These are phyloP conservation scores for Ramichloridium luteum DNA, from an alignment of 2,329 filamentous ascomycete genomes.

Conservation along the genomic window DNA sequence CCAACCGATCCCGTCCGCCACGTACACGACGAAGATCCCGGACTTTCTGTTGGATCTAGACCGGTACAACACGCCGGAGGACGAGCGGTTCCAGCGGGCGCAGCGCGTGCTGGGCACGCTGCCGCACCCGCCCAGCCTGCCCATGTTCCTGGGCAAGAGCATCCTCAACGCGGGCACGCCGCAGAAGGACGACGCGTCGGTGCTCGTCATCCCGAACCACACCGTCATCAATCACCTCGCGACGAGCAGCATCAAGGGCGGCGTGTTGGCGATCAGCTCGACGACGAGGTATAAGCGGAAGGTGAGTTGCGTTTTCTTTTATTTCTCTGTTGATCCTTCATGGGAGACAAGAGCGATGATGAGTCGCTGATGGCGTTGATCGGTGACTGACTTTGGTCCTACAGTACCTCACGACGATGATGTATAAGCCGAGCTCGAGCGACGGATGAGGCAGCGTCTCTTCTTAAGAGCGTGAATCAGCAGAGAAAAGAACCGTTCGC, in stretches of 20 bases:
- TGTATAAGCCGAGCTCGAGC: conserved; percentile 75
- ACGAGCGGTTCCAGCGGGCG: conserved; percentile 62
- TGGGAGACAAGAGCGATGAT: background rate
- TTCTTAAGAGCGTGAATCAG: too few relatives aligned
- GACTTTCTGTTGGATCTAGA: conserved; percentile 80
- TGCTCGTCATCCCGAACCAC: conserved; percentile 92
- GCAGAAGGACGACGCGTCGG: conserved; percentile 96
- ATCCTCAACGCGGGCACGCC: conserved; percentile 84
- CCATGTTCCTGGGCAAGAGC: conserved; percentile 84
- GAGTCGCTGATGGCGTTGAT: conserved; percentile 8
- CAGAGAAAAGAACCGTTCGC: too few relatives aligned
- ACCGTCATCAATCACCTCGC: conserved; percentile 93
- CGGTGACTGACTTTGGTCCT: background rate
- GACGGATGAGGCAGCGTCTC: conserved; percentile 21
- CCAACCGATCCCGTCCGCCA: conserved; percentile 32
- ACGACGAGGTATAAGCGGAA: conserved; percentile 98
- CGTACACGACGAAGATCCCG: conserved; percentile 65
- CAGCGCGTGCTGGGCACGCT: conserved; percentile 63
- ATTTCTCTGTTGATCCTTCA: conserved; percentile 4
- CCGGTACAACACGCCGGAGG: conserved; percentile 44
- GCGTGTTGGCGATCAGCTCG: conserved; percentile 84
- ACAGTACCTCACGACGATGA: conserved; percentile 92
- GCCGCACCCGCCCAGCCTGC: conserved; percentile 72
- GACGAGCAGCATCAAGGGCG: conserved; percentile 96
- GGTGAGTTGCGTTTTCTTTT: conserved; percentile 35